Base-by-base conservation (phyloP, 2,329 filamentous ascomycete species). In the Neofusicoccum umdonicola region DNA sequence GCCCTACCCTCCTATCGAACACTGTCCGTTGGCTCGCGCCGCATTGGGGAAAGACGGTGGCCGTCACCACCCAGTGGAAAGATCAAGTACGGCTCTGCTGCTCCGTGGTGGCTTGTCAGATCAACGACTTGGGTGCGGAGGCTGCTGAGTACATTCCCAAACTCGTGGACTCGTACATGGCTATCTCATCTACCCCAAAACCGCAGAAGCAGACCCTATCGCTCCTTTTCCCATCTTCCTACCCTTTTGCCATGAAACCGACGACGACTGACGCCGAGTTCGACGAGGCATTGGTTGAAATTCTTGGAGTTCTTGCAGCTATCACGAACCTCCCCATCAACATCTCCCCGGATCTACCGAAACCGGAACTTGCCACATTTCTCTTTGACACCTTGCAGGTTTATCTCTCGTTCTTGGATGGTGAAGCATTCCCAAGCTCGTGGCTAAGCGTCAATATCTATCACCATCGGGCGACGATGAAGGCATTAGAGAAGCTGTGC, bases 361-460 rank as follows among this genome's bases (percentile, higher is more conserved):
- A 91, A 61, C 86, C 91, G 35, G 91, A 96, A 66, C 84, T 94
- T 58, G 86, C 89, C 9, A 84, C 86, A 2, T 87, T 97, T 47
- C 76, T 97, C 9, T 88, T 92, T 68, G 90, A 93, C 71, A 87
- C 90, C 0, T 84, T 99, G 31, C 89, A 91, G 66, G 90, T 96
- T 7, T 89, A 96, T 72, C 91, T 93, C 77, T 97, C 93, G 68
- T 92, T 99, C 62, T 81, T 99, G 11, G 87, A 89, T 65, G 93
- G 93, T 69, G 91, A 96, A 72, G 92, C 95, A 0, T 98, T 97
- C 77, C 95, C 96, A 0, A 82, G 87, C 17, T 88, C 86, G 66
- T 99, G 95, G 96, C 82, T 99, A 50, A 98, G 93, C 75, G 87
- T 97, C 63, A 90, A 96, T 72, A 95, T 98, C 45, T 95, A 91